Base-by-base conservation (phyloP, 1,284 basidiomycete species). In the Coniferiporia sulphurascens region DNA sequence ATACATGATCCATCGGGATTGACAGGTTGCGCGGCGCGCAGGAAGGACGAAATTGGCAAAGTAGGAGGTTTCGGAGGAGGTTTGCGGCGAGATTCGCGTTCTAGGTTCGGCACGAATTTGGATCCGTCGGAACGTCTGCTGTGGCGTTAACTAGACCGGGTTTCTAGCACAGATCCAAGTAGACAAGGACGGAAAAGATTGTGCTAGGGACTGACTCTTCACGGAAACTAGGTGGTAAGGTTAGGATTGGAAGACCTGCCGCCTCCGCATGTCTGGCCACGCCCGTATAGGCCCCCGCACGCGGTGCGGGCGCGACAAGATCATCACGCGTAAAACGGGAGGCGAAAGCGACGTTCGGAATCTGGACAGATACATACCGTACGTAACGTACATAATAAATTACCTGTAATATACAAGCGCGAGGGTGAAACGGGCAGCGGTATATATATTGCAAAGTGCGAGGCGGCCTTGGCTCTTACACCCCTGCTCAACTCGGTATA, bases 1-100 rank as follows among this genome's bases (percentile, higher is more conserved):
- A 27, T 5, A 3, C n/a, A n/a, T n/a, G n/a, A n/a, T n/a, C n/a
- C n/a, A n/a, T 5, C 27, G 27, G 44, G 44, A 6, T 17, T 19
- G 44, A 12, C 9, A 41, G 15, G 38, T 41, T 41, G 38, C 38
- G 38, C 9, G 36, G 38, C 17, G 36, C 38, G n/a, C 51, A 34
- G 51, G 32, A 22, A 54, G 4, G n/a, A 34, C 8, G 32, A 7
- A 22, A 48, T 45, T n/a, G 44, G 35, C 48, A 44, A 27, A 48
- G 44, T 6, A 4, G 22, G 4, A 17, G 22, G 7, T 19, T 48
- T 35, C 4, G 54, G 13, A 55, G 43, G 54, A 55, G 54, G 54
- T 55, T 48, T 56, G 17, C 54, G 54, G 54, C 54, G 54, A 48
- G 54, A 56, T 21, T 48, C 54, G 54, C 45, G 12, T 12, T 15